Evolutionary conservation across 2,329 filamentous ascomycete species (phyloP).

Genomic region (Alternaria postmessia): DNA sequence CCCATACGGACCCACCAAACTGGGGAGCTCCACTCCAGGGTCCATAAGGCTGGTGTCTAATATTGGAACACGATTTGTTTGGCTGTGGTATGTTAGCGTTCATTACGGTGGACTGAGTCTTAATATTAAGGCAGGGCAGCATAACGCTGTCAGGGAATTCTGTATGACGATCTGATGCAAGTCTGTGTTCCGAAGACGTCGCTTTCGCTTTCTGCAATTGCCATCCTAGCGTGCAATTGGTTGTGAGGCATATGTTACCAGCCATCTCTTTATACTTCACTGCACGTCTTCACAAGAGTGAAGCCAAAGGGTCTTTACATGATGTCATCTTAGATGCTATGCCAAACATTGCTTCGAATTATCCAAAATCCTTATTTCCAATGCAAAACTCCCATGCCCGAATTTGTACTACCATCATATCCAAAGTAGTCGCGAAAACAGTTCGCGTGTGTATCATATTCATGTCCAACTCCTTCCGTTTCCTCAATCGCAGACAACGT

Average conservation of each 20-base stretch:
- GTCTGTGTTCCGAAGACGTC: too few relatives aligned
- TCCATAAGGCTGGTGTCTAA: slow-evolving; percentile 16
- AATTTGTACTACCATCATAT: neutral
- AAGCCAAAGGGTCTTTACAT: neutral
- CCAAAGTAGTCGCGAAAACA: neutral
- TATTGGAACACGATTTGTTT: neutral
- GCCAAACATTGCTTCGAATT: neutral
- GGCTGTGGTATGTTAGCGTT: neutral
- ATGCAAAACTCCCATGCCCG: neutral
- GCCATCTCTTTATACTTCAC: neutral
- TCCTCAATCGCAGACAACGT: neutral
- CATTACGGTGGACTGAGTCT: neutral
- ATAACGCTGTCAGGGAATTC: neutral
- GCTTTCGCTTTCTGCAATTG: too few relatives aligned
- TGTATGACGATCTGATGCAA: neutral
- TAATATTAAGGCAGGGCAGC: neutral
- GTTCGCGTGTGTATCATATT: neutral
- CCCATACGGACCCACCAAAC: slow-evolving; percentile 7
- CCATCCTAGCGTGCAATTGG: too few relatives aligned
- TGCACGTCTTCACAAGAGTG: neutral
- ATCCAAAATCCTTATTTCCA: neutral
- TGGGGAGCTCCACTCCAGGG: slow-evolving; percentile 8
- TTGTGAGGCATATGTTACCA: neutral
- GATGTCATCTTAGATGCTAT: neutral
- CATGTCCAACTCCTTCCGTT: neutral